Evolutionary conservation across 2,329 filamentous ascomycete species (phyloP).

Genomic region (Fusarium annulatum): DNA sequence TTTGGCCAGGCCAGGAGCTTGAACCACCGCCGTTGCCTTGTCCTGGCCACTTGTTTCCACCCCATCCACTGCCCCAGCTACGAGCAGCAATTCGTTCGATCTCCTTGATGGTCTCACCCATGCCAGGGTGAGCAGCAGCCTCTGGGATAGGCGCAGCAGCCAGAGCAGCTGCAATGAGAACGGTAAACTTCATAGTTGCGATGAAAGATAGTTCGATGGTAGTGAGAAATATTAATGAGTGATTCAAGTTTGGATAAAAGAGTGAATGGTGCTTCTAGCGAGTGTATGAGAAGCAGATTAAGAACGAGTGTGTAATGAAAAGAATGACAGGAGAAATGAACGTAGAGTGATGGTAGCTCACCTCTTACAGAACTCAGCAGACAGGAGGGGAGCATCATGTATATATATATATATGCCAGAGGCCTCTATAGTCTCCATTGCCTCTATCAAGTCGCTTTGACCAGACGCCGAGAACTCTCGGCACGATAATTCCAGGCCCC

Average conservation of each 20-base stretch:
- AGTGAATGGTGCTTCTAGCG: conserved; percentile 8
- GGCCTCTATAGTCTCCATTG: not conserved
- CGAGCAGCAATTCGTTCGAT: conserved; percentile 35
- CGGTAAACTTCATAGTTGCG: conserved; percentile 43
- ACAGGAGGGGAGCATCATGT: not conserved
- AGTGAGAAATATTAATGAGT: not conserved
- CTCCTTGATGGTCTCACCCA: conserved; percentile 40
- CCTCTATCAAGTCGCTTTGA: not conserved
- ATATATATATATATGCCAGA: conserved; percentile 22
- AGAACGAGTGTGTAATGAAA: conserved; percentile 1
- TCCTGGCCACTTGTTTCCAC: conserved; percentile 12
- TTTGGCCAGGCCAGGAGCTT: not conserved
- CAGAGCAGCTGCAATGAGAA: conserved; percentile 37
- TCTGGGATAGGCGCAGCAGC: conserved; percentile 33
- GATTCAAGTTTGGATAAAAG: not conserved
- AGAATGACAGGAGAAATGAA: conserved; percentile 19
- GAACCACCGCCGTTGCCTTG: not conserved
- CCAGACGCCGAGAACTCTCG: conserved; percentile 29
- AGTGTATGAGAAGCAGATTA: conserved; percentile 12
- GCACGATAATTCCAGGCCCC: conserved; percentile 28
- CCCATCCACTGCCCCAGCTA: conserved; percentile 23
- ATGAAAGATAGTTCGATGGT: not conserved
- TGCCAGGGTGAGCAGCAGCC: conserved; percentile 34
- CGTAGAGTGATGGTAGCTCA: conserved; percentile 4
- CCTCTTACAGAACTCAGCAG: not conserved